phyloP scores from a whole-genome alignment of 2,329 filamentous ascomycete genomes.

The Botrytis medusae region DNA sequence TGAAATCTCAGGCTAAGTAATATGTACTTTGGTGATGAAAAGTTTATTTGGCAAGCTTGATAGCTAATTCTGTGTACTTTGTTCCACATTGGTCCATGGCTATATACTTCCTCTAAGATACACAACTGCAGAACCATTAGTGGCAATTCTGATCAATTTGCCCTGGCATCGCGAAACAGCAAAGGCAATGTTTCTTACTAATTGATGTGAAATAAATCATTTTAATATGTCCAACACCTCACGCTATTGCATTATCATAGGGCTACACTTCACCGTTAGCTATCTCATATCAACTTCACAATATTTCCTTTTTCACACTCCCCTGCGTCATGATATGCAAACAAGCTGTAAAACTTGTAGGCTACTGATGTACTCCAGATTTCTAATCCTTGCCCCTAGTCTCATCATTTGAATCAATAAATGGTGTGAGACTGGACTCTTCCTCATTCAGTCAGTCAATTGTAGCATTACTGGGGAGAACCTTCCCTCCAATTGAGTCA shows the following conservation, averaged over 20 bases:
- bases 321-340: neutral
- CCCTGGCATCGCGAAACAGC: neutral
- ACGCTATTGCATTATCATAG: neutral
- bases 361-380: neutral
- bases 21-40: neutral
- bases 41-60: neutral
- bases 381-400: neutral
- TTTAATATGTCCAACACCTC: neutral
- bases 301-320: neutral
- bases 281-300: neutral
- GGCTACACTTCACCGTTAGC: neutral
- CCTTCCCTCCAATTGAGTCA: neutral
- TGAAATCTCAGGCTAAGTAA: neutral
- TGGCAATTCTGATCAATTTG: neutral
- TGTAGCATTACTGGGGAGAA: neutral
- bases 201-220: neutral
- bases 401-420: neutral
- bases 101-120: neutral
- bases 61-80: neutral
- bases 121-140: neutral
- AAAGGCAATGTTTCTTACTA: neutral
- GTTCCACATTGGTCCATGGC: neutral
- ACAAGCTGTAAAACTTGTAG: neutral
- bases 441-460: constrained; percentile 3
- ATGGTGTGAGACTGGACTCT: neutral